Conservation (phyloP, 2,329 filamentous ascomycete species). For the Aspergillus ustus region DNA sequence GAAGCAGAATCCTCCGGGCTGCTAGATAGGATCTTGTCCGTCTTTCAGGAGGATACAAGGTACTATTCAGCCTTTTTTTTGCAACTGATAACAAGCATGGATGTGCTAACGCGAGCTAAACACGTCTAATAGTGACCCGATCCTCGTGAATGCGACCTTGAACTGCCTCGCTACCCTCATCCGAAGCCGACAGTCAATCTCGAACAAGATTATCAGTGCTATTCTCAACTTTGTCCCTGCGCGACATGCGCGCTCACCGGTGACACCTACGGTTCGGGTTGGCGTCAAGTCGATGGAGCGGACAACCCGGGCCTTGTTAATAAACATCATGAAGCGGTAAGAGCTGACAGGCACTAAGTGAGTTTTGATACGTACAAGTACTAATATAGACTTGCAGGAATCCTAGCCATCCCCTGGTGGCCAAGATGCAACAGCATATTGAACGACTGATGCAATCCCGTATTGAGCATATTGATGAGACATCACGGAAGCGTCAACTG, state of each 20-base stretch:
- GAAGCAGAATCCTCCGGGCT: slow-evolving; percentile 93
- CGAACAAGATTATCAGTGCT: slow-evolving; percentile 82
- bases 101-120: slow-evolving; percentile 11
- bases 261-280: slow-evolving; percentile 79
- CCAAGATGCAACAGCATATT: slow-evolving; percentile 83
- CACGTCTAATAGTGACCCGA: slow-evolving; percentile 68
- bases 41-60: slow-evolving; percentile 86
- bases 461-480: slow-evolving; percentile 78
- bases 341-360: too few relatives aligned
- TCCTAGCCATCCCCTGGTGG: slow-evolving; percentile 74
- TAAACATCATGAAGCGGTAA: slow-evolving; percentile 80
- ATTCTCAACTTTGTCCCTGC: slow-evolving; percentile 92
- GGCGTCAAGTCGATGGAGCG: slow-evolving; percentile 93
- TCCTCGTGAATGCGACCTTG: slow-evolving; percentile 87
- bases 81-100: background rate
- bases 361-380: background rate
- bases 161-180: slow-evolving; percentile 86
- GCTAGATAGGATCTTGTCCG: slow-evolving; percentile 81
- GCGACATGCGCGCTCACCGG: slow-evolving; percentile 74
- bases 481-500: slow-evolving; percentile 73
- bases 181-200: slow-evolving; percentile 77
- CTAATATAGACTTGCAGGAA: slow-evolving; percentile 61
- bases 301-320: slow-evolving; percentile 80
- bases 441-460: slow-evolving; percentile 80
- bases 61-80: slow-evolving; percentile 42